Evolutionary conservation across 1,139 yeast species (phyloP).

Genomic region (Eremothecium cymbalariae): DNA sequence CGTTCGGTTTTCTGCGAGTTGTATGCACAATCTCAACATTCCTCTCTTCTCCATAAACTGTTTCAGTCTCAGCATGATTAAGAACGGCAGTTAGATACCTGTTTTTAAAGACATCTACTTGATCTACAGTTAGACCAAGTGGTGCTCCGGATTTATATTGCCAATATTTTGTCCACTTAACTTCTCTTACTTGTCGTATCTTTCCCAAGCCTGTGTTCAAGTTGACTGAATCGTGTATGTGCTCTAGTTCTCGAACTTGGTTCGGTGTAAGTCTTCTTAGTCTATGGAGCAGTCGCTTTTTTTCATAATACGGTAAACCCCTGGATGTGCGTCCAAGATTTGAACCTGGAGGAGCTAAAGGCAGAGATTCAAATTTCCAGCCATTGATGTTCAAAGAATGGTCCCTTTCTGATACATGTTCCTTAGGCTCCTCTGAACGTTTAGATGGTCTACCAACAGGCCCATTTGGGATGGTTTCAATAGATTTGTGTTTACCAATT

Average conservation of each 20-base stretch:
- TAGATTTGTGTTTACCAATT: conserved; percentile 13
- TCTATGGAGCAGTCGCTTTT: conserved; percentile 16
- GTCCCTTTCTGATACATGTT: conserved; percentile 2
- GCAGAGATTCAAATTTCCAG: conserved; percentile 31
- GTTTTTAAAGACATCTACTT: conserved; percentile 21
- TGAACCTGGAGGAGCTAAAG: conserved; percentile 12
- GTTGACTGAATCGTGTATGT: conserved; percentile 33
- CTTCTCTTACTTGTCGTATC: conserved; percentile 27
- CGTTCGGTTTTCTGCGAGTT: conserved; percentile 38
- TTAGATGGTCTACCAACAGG: conserved; percentile 7
- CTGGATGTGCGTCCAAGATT: conserved; percentile 21
- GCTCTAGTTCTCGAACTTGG: conserved; percentile 32
- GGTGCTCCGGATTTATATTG: conserved; percentile 34
- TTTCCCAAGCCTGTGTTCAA: conserved; percentile 30
- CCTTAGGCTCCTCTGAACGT: conserved; percentile 3
- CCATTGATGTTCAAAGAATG: conserved; percentile 25
- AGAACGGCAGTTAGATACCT: conserved; percentile 24
- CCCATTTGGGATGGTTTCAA: conserved; percentile 3
- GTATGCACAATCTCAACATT: conserved; percentile 32
- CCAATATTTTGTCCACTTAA: conserved; percentile 36
- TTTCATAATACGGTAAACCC: conserved; percentile 33
- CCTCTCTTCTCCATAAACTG: conserved; percentile 29
- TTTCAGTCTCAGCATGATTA: conserved; percentile 25
- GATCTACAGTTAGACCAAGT: conserved; percentile 27
- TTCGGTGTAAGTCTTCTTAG: conserved; percentile 24